Evolutionary conservation across 2,329 filamentous ascomycete species (phyloP), one percentile per base, ranked within the genome.

Genomic region (Zymoseptoria tritici): DNA sequence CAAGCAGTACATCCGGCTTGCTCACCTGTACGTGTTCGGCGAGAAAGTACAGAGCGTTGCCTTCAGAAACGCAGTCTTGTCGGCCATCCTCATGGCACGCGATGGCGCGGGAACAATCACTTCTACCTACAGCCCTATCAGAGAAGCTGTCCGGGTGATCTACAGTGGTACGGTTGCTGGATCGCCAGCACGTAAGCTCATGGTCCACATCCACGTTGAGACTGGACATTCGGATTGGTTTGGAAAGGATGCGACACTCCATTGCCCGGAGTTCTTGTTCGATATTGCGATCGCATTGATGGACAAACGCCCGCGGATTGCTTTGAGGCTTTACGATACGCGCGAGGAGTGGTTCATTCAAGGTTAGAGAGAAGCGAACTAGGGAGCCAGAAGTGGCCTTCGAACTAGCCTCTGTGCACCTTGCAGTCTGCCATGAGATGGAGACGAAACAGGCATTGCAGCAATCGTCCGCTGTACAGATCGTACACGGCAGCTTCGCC

Each of bases 211-310:
- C 59, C 65, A 64, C 52, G 55, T 57, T 16, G 60, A 64, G 26
- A 5, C 3, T 4, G 64, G 60, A 4, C 52, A 58, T 21, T 52
- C 60, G n/a, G 56, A 60, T 9, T 76, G 57, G 65, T 70, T 49
- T 42, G 61, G 61, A 4, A 60, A 60, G 52, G 64, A 66, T 29
- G 49, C 58, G 7, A 63, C 61, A 20, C 52, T 53, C 31, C 62
- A 59, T 31, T 61, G 64, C 58, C 55, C 61, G 11, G 63, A 65
- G 9, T 67, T 65, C 20, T 20, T 65, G 56, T 58, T 59, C n/a
- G 64, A 66, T 54, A 36, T 66, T 19, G 59, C 61, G 52, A 54
- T 57, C 19, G 60, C 59, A 6, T 64, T 64, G 52, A 31, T 31
- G 29, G 29, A 31, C 8, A 31, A 11, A 31, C 29, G 29, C 21